Evolutionary conservation across 345 rosid genomes (phyloP).

Genomic region (Salix udensis): DNA sequence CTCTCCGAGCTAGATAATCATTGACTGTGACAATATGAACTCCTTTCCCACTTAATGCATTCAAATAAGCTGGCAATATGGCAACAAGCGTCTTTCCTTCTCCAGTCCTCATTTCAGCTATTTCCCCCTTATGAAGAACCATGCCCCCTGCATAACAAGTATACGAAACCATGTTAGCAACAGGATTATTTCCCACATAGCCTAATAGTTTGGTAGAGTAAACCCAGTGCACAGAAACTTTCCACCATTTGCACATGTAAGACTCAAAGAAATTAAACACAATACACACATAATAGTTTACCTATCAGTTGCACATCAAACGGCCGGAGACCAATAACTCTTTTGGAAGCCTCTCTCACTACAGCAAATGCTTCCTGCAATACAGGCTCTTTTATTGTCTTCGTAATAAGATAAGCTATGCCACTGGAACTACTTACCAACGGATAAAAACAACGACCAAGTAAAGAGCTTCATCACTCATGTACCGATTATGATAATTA

Average conservation of each 20-base stretch:
- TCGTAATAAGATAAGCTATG: neutral
- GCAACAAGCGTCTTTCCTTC: conserved; percentile 99
- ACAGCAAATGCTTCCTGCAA: conserved; percentile 93
- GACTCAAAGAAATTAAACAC: neutral
- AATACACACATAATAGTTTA: conserved; percentile 15
- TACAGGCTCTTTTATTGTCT: neutral
- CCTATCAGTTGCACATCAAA: conserved; percentile 94
- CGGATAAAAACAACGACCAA: too few relatives aligned
- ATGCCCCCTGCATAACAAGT: conserved; percentile 63
- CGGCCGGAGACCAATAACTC: conserved; percentile 87
- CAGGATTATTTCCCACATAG: neutral
- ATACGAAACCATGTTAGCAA: neutral
- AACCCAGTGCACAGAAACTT: too few relatives aligned
- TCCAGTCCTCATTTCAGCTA: conserved; percentile 98
- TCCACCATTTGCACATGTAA: neutral
- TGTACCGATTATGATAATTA: neutral
- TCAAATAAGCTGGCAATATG: conserved; percentile 88
- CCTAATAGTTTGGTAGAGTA: too few relatives aligned
- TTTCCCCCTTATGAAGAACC: conserved; percentile 98
- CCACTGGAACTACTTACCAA: too few relatives aligned
- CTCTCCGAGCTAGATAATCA: conserved; percentile 92
- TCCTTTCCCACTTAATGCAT: conserved; percentile 90
- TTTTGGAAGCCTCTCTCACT: conserved; percentile 84
- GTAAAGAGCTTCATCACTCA: neutral
- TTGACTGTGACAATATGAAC: conserved; percentile 96